Evolutionary conservation across 768 basidiomycete genomes (phyloP), one percentile per base, ranked within the genome.

Genomic region (Grammothele lineata): DNA sequence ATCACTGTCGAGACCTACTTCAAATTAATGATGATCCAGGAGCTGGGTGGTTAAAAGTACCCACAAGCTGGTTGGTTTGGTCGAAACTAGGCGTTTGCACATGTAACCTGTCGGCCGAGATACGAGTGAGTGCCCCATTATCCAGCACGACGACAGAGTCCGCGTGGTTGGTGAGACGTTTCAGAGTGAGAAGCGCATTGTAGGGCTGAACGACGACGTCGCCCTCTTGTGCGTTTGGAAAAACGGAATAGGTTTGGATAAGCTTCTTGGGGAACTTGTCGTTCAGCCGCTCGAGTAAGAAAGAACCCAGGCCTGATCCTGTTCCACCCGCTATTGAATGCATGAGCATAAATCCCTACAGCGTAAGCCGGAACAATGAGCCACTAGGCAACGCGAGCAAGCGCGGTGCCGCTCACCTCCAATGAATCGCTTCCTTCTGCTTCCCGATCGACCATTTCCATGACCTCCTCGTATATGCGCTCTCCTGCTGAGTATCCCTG

Each of bases 121-220:
- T 94, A 43, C 93, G 80, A 17, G 91, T 78, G 34, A 99, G 70
- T 24, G 96, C 96, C 19, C 92, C 88, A 60, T 99, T 98, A 58
- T 99, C 96, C 37, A 99, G 78, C 3, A 99, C 96, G 25, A 99
- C 92, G 33, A 98, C 95, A 5, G 89, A 90, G 64, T 99, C 96
- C 0, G 96, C 96, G 58, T 96, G 92, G 62, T 98, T 93, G 6
- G 92, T 89, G 27, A 99, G 73, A 10, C 96, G 80, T 63, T 96
- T 96, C 42, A 97, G 76, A 2, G 96, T 92, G 15, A 98, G 74
- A 40, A 99, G 66, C 1, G 92, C 92, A 65, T 99, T 99, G 69
- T 99, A 99, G 4, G 96, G 96, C 61, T 98, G 96, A 5, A 99
- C 96, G 43, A 99, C 94, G 47, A 99, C 94, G 57, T 98, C 96